Base-by-base conservation (phyloP, 1,139 yeast species). In the Pneumocystis sp. region DNA sequence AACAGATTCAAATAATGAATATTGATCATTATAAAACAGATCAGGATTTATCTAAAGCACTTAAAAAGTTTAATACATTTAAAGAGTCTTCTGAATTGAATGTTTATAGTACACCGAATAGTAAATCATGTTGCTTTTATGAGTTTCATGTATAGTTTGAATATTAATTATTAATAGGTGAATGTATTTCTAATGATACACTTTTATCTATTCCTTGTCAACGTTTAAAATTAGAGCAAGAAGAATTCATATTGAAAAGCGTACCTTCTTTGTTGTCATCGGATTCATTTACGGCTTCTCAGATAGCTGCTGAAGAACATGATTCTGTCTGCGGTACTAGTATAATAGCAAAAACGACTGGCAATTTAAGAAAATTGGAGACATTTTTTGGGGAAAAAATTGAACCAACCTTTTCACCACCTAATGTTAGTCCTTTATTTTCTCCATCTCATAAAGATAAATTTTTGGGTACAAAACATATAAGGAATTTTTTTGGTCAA, bases 161-260 rank as follows among this genome's bases (percentile, higher is more conserved):
- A 50, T 25, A 25, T 19, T 50, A 12, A 50, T 21, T 50, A 25
- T 25, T 25, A 50, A n/a, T 50, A 50, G 57, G 29, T 50, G 34
- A 81, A 65, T 73, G 82, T 45, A 77, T 90, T 61, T 85, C 82
- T 71, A 96, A 89, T 71, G 87, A 86, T 17, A 96, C 89, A 73
- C 79, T 90, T 62, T 89, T 88, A 1, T 85, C 95, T 0, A 84
- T 88, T 6, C 87, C 96, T 72, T 91, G 87, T 72, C 84, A 91
- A 0, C 81, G 84, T 1, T 90, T 85, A 64, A 77, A 91, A 59
- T 74, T 80, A 8, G 96, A 88, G 70, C 86, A 88, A 69, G 83
- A 84, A 70, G 77, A 96, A 64, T 79, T 90, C 34, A 83, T 91
- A 67, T 77, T 90, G 61, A 87, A 93, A 68, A 83, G 85, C 12